phyloP scores from a whole-genome alignment of 2,329 filamentous ascomycete genomes.

The Cercospora sojina region DNA sequence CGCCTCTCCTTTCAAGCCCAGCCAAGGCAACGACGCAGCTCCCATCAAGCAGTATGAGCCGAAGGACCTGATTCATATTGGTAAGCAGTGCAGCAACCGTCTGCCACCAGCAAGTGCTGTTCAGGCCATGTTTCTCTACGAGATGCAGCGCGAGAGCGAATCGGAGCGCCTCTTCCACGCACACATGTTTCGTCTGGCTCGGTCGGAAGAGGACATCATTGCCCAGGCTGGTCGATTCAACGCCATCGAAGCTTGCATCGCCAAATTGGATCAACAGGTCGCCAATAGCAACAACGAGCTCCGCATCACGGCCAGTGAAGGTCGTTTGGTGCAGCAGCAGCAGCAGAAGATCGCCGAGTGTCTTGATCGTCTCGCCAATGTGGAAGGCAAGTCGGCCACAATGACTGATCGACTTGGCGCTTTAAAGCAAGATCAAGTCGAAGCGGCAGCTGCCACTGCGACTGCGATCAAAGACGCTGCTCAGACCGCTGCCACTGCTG shows the following conservation, averaged over 20 bases:
- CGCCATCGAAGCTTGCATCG: slow-evolving; percentile 19
- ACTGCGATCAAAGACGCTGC: neutral
- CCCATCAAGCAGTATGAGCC: neutral
- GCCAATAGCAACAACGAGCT: slow-evolving; percentile 17
- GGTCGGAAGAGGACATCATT: slow-evolving; percentile 12
- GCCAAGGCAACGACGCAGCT: neutral
- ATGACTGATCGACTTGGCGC: slow-evolving; percentile 7
- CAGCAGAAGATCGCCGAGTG: slow-evolving; percentile 15
- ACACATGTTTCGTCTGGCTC: slow-evolving; percentile 28
- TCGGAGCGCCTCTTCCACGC: slow-evolving; percentile 31
- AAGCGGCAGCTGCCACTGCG: neutral
- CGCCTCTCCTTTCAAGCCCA: neutral
- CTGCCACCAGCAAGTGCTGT: slow-evolving; percentile 31
- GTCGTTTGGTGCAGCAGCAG: slow-evolving; percentile 16
- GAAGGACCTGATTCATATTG: slow-evolving; percentile 19
- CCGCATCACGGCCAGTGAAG: slow-evolving; percentile 22
- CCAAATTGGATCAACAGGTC: slow-evolving; percentile 24
- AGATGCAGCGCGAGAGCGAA: slow-evolving; percentile 32
- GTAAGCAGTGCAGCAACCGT: slow-evolving; percentile 22
- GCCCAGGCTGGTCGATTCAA: slow-evolving; percentile 16
- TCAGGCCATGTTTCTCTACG: slow-evolving; percentile 34
- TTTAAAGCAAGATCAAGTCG: slow-evolving; percentile 7
- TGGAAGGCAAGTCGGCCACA: slow-evolving; percentile 8
- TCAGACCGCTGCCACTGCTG: neutral
- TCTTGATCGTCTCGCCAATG: slow-evolving; percentile 1